phyloP scores from a whole-genome alignment of 2,329 filamentous ascomycete species.

The Scedosporium boydii region DNA sequence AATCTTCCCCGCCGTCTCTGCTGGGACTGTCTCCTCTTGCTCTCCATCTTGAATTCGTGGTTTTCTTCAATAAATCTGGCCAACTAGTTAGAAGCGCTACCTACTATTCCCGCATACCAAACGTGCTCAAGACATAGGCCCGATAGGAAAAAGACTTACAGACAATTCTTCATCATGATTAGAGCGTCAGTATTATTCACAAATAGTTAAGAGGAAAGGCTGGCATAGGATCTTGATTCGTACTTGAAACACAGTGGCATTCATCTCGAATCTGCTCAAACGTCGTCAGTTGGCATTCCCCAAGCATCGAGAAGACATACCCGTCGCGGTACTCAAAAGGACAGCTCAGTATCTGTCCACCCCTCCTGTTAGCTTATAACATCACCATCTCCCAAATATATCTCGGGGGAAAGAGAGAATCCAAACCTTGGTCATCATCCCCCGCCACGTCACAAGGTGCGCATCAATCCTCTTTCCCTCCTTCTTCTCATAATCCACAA shows the following conservation, averaged over 20 bases:
- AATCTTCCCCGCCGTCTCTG: conserved; percentile 31
- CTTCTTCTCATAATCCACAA: conserved; percentile 63
- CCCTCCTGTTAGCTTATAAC: background rate
- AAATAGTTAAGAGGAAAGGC: background rate
- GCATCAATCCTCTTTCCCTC: conserved; percentile 59
- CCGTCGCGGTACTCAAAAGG: conserved; percentile 69
- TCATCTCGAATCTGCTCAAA: conserved; percentile 75
- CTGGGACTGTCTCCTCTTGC: conserved; percentile 42
- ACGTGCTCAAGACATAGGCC: background rate
- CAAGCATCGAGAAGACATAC: conserved; percentile 30
- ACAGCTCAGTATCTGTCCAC: background rate
- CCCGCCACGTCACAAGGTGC: conserved; percentile 84
- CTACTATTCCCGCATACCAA: too few species aligned
- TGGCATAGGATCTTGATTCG: conserved; percentile 22
- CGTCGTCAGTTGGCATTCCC: background rate
- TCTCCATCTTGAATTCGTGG: conserved; percentile 59
- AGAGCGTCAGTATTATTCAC: background rate
- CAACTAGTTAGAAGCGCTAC: background rate
- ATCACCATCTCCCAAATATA: background rate
- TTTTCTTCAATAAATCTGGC: conserved; percentile 87
- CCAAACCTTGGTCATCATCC: conserved; percentile 93
- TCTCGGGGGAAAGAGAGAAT: background rate
- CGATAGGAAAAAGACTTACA: conserved; percentile 29
- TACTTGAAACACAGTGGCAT: conserved; percentile 84
- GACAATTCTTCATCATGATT: conserved; percentile 32